Evolutionary conservation across 1,139 yeast genomes (phyloP).

Genomic region (Citeromyces hawaiiensis): DNA sequence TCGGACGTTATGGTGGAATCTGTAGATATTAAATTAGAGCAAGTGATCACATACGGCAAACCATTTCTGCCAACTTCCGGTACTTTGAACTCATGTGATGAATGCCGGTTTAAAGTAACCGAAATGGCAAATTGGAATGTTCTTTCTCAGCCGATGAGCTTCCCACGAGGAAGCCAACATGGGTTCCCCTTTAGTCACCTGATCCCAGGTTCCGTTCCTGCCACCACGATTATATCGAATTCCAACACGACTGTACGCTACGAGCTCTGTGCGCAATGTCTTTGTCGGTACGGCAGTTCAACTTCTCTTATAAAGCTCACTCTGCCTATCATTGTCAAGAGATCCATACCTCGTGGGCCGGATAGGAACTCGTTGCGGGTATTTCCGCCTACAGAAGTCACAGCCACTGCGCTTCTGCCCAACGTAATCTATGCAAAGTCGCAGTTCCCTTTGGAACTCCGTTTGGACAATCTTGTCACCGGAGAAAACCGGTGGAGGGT

Average conservation of each 20-base stretch:
- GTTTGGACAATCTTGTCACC: constrained; percentile 63
- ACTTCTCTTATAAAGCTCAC: constrained; percentile 23
- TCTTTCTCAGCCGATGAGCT: constrained; percentile 37
- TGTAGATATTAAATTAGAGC: constrained; percentile 57
- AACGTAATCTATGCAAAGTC: constrained; percentile 84
- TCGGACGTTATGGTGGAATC: constrained; percentile 20
- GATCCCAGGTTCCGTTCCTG: constrained; percentile 83
- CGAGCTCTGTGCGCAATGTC: constrained; percentile 54
- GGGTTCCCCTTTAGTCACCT: constrained; percentile 92
- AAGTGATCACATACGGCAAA: constrained; percentile 48
- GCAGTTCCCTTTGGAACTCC: constrained; percentile 68
- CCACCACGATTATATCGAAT: constrained; percentile 47
- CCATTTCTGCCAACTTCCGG: constrained; percentile 50
- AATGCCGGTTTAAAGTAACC: constrained; percentile 39
- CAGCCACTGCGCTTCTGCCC: constrained; percentile 79
- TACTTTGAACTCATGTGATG: constrained; percentile 35
- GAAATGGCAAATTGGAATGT: constrained; percentile 87
- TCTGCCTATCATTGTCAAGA: constrained; percentile 62
- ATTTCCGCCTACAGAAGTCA: constrained; percentile 89
- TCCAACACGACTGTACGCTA: constrained; percentile 51
- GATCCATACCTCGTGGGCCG: constrained; percentile 72
- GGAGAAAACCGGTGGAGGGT: constrained; percentile 72
- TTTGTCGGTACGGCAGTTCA: constrained; percentile 6
- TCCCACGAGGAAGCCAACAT: constrained; percentile 50
- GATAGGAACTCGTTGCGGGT: constrained; percentile 82